These are phyloP conservation scores for Pleomassaria siparia DNA, from an alignment of 2,329 filamentous ascomycete species.

Conservation along the genomic window DNA sequence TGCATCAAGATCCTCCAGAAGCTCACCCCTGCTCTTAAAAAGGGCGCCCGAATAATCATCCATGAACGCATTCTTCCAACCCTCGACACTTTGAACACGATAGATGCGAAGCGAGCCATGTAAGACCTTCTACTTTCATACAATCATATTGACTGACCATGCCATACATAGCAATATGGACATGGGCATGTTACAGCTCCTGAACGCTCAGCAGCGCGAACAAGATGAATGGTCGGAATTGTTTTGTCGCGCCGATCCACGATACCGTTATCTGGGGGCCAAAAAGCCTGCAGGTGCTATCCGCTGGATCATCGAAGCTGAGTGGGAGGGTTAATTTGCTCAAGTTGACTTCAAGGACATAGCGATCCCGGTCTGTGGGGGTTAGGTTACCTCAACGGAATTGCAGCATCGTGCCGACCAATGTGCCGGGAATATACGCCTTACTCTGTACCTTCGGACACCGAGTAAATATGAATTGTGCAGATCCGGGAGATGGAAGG, in stretches of 20 bases:
- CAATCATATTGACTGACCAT: slow-evolving; percentile 3
- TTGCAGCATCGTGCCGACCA: too few relatives aligned
- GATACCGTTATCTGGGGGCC: slow-evolving; percentile 14
- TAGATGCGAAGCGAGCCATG: slow-evolving; percentile 16
- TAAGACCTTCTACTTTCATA: slow-evolving; percentile 4
- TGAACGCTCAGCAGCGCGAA: slow-evolving; percentile 17
- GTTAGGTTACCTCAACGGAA: too few relatives aligned
- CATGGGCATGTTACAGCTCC: slow-evolving; percentile 17
- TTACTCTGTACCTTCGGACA: too few relatives aligned
- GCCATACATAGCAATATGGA: slow-evolving; percentile 18
- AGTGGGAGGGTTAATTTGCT: slow-evolving; percentile 11
- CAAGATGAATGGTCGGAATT: slow-evolving; percentile 14
- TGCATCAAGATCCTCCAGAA: slow-evolving; percentile 8
- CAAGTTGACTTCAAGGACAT: background rate
- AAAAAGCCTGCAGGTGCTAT: slow-evolving; percentile 11
- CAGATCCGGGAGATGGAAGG: too few relatives aligned
- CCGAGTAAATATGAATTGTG: too few relatives aligned
- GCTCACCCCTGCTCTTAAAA: slow-evolving; percentile 9
- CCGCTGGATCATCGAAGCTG: slow-evolving; percentile 17
- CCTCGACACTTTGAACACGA: slow-evolving; percentile 7
- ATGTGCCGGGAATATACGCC: too few relatives aligned
- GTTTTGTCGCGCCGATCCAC: slow-evolving; percentile 11
- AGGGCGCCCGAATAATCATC: slow-evolving; percentile 15
- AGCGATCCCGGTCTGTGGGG: too few relatives aligned
- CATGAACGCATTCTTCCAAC: slow-evolving; percentile 13